Percentiles rank a stretch among this genome's conserved stretches.
These are phyloP conservation scores for Massarina eburnea DNA, from an alignment of 2,329 filamentous ascomycete species.

Conservation along the genomic window DNA sequence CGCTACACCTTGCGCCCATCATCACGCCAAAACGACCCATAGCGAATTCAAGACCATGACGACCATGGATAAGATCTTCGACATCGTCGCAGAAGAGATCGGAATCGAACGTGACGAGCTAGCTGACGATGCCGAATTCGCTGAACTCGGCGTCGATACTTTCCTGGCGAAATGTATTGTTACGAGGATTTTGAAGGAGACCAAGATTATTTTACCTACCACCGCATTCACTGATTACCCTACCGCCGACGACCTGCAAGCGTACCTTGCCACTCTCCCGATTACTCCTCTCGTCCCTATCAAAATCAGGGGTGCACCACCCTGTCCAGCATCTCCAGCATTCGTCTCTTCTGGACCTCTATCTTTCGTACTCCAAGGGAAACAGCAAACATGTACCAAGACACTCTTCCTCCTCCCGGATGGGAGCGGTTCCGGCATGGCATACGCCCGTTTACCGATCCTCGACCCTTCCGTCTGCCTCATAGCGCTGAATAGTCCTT, in stretches of 20 bases:
- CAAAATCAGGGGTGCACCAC: too few species aligned
- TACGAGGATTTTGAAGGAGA: background rate
- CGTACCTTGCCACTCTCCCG: background rate
- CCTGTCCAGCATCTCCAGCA: too few species aligned
- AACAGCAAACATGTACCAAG: too few species aligned
- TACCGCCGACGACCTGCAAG: background rate
- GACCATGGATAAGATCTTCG: background rate
- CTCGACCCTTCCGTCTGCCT: background rate
- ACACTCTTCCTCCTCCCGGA: background rate
- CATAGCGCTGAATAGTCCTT: background rate
- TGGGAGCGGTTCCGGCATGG: background rate
- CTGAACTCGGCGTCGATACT: background rate
- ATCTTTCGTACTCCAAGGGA: too few species aligned
- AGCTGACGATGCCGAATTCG: background rate
- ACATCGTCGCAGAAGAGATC: background rate
- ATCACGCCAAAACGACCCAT: background rate
- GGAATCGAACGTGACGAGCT: background rate
- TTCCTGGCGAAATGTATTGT: background rate
- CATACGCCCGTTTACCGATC: background rate
- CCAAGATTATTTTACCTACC: background rate
- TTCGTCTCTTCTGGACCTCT: too few species aligned
- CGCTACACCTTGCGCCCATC: too few species aligned
- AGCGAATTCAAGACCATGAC: background rate
- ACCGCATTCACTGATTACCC: background rate
- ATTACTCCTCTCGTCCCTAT: too few species aligned